Percentiles rank a stretch among this genome's conserved stretches.
Evolutionary conservation across 495 filamentous ascomycete species (phyloP).

Genomic region (Cladorrhinum samala): DNA sequence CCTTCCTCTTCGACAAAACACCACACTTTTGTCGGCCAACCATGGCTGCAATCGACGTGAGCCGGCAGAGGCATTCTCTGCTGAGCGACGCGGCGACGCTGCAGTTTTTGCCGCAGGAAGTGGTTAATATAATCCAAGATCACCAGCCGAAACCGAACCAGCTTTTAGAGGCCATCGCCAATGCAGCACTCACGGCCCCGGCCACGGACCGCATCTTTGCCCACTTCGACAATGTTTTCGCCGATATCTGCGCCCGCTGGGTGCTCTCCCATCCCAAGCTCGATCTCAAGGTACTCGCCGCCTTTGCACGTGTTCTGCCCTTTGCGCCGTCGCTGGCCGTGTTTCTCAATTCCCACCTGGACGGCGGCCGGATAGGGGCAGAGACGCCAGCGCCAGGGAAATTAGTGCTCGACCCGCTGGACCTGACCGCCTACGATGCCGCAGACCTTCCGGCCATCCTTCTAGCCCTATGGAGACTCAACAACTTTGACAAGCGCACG

Average conservation of each 20-base stretch:
- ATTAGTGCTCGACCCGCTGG: slow-evolving; percentile 11
- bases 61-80: slow-evolving; percentile 33
- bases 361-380: slow-evolving; percentile 6
- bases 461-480: slow-evolving; percentile 67
- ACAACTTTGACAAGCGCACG: slow-evolving; percentile 62
- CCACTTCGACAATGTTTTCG: slow-evolving; percentile 62
- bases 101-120: slow-evolving; percentile 55
- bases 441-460: slow-evolving; percentile 41
- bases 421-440: slow-evolving; percentile 19
- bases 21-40: slow-evolving; percentile 15
- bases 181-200: slow-evolving; percentile 57
- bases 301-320: slow-evolving; percentile 73
- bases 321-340: slow-evolving; percentile 66
- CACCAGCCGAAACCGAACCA: slow-evolving; percentile 53
- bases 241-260: slow-evolving; percentile 78
- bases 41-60: slow-evolving; percentile 43
- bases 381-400: neutral
- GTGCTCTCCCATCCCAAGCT: slow-evolving; percentile 36
- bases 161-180: slow-evolving; percentile 65
- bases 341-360: slow-evolving; percentile 35
- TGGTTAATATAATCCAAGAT: slow-evolving; percentile 57
- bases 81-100: slow-evolving; percentile 38
- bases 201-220: slow-evolving; percentile 63
- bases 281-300: slow-evolving; percentile 54
- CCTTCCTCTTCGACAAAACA: slow-evolving; percentile 13